phyloP scores from a whole-genome alignment of 805 yeast species.

The Teunomyces aglyptinius region DNA sequence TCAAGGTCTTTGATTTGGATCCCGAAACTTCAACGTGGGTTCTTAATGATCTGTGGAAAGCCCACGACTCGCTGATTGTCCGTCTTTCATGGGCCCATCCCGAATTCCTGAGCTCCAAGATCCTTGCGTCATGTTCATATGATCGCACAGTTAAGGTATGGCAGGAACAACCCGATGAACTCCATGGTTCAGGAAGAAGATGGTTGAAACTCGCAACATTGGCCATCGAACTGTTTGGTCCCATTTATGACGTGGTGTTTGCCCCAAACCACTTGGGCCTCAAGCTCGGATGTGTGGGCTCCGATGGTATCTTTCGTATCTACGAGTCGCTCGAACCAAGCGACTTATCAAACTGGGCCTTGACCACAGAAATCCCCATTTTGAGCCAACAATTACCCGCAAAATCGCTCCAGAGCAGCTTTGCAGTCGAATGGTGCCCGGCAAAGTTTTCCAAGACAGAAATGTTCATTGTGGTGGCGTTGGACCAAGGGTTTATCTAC shows the following conservation, averaged over 20 bases:
- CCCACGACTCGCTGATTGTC: conserved; percentile 87
- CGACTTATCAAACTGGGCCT: conserved; percentile 79
- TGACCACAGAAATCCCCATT: conserved; percentile 68
- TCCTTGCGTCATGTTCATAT: conserved; percentile 83
- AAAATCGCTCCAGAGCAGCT: conserved; percentile 78
- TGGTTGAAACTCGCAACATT: conserved; percentile 77
- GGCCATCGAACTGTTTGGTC: conserved; percentile 79
- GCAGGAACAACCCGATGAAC: conserved; percentile 85
- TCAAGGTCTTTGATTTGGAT: conserved; percentile 82
- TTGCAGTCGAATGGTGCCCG: conserved; percentile 88
- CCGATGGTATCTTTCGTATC: conserved; percentile 81
- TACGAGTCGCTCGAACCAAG: conserved; percentile 90
- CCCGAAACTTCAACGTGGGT: conserved; percentile 72
- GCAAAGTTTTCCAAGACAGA: conserved; percentile 72
- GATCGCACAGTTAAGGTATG: conserved; percentile 87
- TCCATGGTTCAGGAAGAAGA: conserved; percentile 73
- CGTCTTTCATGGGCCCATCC: conserved; percentile 92
- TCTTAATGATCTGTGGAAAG: conserved; percentile 87
- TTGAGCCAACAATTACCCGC: conserved; percentile 68
- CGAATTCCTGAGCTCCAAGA: conserved; percentile 70
- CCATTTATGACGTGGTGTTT: conserved; percentile 85
- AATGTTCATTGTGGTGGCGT: conserved; percentile 76
- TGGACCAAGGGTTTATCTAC: conserved; percentile 85
- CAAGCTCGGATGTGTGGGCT: conserved; percentile 80
- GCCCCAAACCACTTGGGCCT: conserved; percentile 84